Conservation (phyloP, 148 eudicot genomes). For the Vaccinium myrtillus region DNA sequence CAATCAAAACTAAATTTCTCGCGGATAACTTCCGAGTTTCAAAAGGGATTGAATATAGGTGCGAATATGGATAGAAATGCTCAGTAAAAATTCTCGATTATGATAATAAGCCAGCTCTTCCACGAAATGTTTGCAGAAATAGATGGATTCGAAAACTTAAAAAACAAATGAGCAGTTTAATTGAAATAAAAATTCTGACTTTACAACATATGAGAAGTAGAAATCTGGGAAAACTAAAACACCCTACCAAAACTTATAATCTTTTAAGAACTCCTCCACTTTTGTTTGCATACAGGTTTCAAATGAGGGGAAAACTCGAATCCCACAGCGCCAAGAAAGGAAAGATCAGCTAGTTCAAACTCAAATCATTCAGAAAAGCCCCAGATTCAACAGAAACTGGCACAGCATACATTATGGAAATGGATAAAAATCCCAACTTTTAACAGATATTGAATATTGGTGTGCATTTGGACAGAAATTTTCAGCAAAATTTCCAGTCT, state of each 20-base stretch:
- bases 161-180: neutral
- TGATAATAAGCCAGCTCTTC: slow-evolving; percentile 1
- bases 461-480: too few relatives aligned
- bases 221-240: neutral
- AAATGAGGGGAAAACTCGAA: slow-evolving; percentile 6
- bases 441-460: neutral
- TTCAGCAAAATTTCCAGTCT: too few relatives aligned
- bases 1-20: neutral
- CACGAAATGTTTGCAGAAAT: neutral
- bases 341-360: slow-evolving; percentile 15
- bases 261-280: neutral
- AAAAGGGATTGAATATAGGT: neutral
- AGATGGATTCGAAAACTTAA: neutral
- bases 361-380: slow-evolving; percentile 13
- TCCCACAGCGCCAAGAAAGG: neutral
- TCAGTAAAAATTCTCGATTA: neutral
- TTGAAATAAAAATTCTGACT: neutral
- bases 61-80: neutral
- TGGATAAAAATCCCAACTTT: neutral
- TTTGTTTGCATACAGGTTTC: neutral
- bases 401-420: slow-evolving; percentile 9
- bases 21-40: neutral
- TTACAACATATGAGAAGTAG: neutral
- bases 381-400: slow-evolving; percentile 17
- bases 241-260: neutral